Evolutionary conservation across 2,329 filamentous ascomycete genomes (phyloP), one percentile per base, ranked within the genome.

Genomic region (Cercospora zeae-maydis): DNA sequence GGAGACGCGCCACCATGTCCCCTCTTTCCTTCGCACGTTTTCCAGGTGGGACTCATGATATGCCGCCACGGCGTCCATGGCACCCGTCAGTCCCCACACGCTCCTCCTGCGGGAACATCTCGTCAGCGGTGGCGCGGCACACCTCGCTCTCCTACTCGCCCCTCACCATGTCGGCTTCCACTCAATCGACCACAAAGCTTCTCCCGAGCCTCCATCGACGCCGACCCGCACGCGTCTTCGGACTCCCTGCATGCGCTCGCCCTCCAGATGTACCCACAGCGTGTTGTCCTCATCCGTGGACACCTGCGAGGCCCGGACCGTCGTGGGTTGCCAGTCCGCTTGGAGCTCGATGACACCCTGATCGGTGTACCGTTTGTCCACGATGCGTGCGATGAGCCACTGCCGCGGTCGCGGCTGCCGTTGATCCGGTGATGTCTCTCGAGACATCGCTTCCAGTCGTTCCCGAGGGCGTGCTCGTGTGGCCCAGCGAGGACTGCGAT

Each of bases 161-260:
- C 21, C 53, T 37, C 16, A 56, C 53, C 53, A 56, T 2, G 31
- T 56, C 11, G 53, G 31, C 34, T 56, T 56, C 53, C 53, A 56
- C n/a, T 56, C 53, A 5, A 56, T 34, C n/a, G 53, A 37, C 33
- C 31, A 56, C 34, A 56, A 16, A 1, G 37, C 53, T 30, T 30
- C 53, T 5, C 53, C 33, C 8, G 53, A 37, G 8, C 14, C 53
- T 39, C 19, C 31, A 30, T 42, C 10, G 6, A 42, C 19, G 34
- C 33, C 34, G 19, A 36, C 14, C 10, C 14, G 33, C 19, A 54
- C 30, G 42, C 34, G 34, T 19, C 34, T 56, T 34, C 9, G 37
- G 31, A 56, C 53, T 27, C 53, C 53, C 11, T 24, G n/a, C n/a
- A 21, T 27, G 11, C 33, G 53, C 13, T 42, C 19, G 10, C 34